Evolutionary conservation across 805 yeast genomes (phyloP).

Genomic region (Starmerella stigmatis): DNA sequence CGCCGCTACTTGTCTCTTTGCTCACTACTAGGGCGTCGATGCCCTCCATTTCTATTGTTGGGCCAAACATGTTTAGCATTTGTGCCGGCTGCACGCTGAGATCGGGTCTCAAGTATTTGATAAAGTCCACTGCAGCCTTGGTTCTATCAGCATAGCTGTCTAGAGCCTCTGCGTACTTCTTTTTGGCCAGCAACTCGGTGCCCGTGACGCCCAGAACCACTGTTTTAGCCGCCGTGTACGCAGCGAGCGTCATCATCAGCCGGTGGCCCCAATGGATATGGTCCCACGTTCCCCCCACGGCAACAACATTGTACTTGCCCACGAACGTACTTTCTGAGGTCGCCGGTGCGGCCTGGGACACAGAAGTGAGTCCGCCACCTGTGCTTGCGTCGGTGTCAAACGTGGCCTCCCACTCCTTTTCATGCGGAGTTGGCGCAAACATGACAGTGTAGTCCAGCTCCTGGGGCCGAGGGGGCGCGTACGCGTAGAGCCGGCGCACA

Average conservation of each 20-base stretch:
- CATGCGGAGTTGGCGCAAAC: background rate
- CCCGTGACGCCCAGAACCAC: conserved; percentile 83
- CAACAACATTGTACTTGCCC: conserved; percentile 15
- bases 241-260: conserved; percentile 63
- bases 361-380: background rate
- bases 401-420: conserved; percentile 2
- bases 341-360: background rate
- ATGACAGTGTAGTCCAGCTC: conserved; percentile 12
- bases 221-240: conserved; percentile 43
- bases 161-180: conserved; percentile 57
- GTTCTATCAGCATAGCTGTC: conserved; percentile 49
- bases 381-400: background rate
- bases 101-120: conserved; percentile 40
- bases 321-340: background rate
- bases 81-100: conserved; percentile 44
- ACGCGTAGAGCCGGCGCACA: conserved; percentile 10
- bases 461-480: conserved; percentile 11
- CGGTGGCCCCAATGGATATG: conserved; percentile 94
- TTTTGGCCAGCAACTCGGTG: conserved; percentile 56
- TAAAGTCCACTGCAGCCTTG: conserved; percentile 39
- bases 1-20: conserved; percentile 70
- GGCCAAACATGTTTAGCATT: conserved; percentile 85
- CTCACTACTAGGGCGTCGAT: conserved; percentile 77
- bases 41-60: conserved; percentile 64
- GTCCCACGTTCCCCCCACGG: conserved; percentile 96